A percentile compares a stretch with the other conserved stretches of the same genome.
Evolutionary conservation across 2,329 filamentous ascomycete genomes (phyloP).

Genomic region (Alternaria novae-zelandiae): DNA sequence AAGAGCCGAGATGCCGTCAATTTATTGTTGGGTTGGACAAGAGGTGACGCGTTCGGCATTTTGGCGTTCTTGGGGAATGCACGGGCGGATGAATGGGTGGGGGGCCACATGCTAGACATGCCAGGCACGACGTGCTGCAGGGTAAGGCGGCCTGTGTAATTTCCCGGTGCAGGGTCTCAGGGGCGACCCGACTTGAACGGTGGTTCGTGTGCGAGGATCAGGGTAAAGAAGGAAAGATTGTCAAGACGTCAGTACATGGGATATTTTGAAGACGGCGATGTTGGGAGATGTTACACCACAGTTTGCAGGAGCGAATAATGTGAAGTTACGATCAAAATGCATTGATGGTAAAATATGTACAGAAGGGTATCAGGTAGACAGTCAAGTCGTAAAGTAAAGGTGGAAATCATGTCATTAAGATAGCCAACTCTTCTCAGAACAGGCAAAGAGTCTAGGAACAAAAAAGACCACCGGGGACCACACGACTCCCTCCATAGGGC

Average conservation of each 20-base stretch:
- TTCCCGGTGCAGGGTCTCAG: constrained; percentile 1
- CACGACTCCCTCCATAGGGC: constrained; percentile 41
- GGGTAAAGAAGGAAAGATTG: not conserved
- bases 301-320: too few relatives aligned
- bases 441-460: constrained; percentile 42
- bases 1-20: not conserved
- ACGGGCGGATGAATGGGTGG: not conserved
- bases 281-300: too few relatives aligned
- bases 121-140: not conserved
- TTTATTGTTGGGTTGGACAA: not conserved
- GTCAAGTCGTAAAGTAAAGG: constrained; percentile 16
- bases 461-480: constrained; percentile 41
- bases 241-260: not conserved
- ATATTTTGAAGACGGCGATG: not conserved
- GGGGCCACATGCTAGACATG: not conserved
- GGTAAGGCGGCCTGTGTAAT: constrained; percentile 3
- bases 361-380: not conserved
- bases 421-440: constrained; percentile 32
- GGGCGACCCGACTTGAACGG: not conserved
- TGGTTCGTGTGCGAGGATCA: not conserved
- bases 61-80: not conserved
- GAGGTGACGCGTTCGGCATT: not conserved
- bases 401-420: constrained; percentile 43
- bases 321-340: not conserved
- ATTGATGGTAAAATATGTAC: not conserved